Conservation (phyloP, 306 rosid genomes). For the Cotoneaster glaucophyllus region DNA sequence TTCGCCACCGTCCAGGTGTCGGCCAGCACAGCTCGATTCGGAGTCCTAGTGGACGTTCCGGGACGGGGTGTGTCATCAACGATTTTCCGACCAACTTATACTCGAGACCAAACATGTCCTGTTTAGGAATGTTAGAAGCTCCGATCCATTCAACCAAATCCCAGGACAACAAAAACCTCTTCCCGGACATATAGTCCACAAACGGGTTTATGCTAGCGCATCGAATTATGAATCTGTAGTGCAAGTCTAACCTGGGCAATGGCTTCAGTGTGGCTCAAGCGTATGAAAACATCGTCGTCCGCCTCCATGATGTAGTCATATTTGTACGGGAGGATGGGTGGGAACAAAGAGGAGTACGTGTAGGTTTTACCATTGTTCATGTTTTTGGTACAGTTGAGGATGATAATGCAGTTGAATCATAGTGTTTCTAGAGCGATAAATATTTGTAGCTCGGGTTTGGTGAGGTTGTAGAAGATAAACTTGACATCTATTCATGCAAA, state of each 20-base stretch:
- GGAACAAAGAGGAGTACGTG: constrained; percentile 24
- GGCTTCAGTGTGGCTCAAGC: constrained; percentile 15
- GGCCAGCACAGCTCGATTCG: too few species aligned
- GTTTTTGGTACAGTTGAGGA: constrained; percentile 27
- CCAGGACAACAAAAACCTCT: constrained; percentile 33
- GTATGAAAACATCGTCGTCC: constrained; percentile 25
- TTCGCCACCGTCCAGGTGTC: too few species aligned
- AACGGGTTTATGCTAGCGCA: constrained; percentile 13
- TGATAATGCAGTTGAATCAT: constrained; percentile 13
- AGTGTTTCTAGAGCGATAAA: constrained; percentile 17
- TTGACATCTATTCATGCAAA: constrained; percentile 20
- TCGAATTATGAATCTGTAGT: constrained; percentile 28
- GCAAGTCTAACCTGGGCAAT: constrained; percentile 25
- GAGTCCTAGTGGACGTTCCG: too few species aligned
- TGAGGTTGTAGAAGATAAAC: constrained; percentile 23
- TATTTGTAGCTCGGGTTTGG: constrained; percentile 13
- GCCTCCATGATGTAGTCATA: constrained; percentile 28
- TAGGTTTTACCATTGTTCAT: constrained; percentile 31
- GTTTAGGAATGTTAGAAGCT: constrained; percentile 1
- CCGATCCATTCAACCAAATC: constrained; percentile 34
- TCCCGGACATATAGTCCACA: constrained; percentile 27
- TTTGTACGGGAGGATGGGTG: background rate
- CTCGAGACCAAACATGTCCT: constrained; percentile 18
- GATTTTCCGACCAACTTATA: constrained; percentile 28
- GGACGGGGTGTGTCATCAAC: too few species aligned